phyloP scores from a whole-genome alignment of 1,284 basidiomycete species.

The Rhodotorula sp. region DNA sequence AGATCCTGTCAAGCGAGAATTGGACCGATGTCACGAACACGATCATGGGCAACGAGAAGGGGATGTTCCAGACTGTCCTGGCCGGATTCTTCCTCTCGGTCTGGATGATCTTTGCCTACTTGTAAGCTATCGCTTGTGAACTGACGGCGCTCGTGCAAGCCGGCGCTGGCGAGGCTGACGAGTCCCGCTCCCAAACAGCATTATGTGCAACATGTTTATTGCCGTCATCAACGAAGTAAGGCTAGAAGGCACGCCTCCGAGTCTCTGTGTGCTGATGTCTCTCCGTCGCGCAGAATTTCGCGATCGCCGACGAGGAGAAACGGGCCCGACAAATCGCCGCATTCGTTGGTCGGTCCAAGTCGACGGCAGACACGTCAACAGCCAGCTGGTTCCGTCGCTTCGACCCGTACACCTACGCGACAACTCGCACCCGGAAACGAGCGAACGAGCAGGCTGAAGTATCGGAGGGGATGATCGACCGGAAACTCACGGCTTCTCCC shows the following conservation, averaged over 20 bases:
- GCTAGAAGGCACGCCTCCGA: background rate
- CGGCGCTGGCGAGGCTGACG: background rate
- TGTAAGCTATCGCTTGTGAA: background rate
- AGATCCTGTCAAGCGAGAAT: constrained; percentile 86
- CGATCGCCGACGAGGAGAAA: constrained; percentile 75
- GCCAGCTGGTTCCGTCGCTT: constrained; percentile 70
- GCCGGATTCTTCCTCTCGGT: constrained; percentile 72
- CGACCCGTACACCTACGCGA: constrained; percentile 84
- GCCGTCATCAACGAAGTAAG: constrained; percentile 85
- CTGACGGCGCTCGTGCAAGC: background rate
- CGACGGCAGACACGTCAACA: constrained; percentile 46
- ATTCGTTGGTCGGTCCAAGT: constrained; percentile 54
- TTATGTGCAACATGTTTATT: constrained; percentile 96
- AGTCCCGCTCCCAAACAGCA: constrained; percentile 59
- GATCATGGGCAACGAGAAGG: constrained; percentile 63
- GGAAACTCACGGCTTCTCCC: constrained; percentile 3
- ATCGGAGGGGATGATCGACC: constrained; percentile 2
- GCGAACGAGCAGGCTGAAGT: background rate
- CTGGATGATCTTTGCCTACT: constrained; percentile 90
- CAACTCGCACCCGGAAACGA: background rate
- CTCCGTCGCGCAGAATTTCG: constrained; percentile 63
- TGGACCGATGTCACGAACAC: constrained; percentile 84
- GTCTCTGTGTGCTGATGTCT: background rate
- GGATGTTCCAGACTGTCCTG: constrained; percentile 66
- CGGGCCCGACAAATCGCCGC: constrained; percentile 72